Percentiles rank a stretch among this genome's conserved stretches.
Evolutionary conservation across 1,139 yeast species (phyloP).

Genomic region (Candida tetrigidarum): DNA sequence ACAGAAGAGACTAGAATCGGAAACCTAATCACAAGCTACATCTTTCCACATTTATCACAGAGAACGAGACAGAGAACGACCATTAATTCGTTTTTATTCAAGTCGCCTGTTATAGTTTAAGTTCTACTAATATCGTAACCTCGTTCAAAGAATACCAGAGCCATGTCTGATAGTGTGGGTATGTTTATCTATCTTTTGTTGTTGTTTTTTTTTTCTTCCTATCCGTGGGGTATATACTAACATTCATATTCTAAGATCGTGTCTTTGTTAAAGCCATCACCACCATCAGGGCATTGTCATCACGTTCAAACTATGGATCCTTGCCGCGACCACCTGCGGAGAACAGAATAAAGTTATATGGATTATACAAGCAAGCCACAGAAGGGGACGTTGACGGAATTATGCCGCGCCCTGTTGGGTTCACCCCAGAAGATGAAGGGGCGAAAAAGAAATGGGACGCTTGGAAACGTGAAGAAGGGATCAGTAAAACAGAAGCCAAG

Average conservation of each 20-base stretch:
- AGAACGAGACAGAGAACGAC: background rate
- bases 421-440: constrained; percentile 63
- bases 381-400: constrained; percentile 80
- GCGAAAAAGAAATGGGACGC: constrained; percentile 84
- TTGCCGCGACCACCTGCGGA: constrained; percentile 83
- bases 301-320: constrained; percentile 69
- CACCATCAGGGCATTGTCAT: constrained; percentile 74
- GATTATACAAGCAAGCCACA: constrained; percentile 86
- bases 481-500: constrained; percentile 75
- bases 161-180: constrained; percentile 21
- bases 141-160: too few relatives aligned
- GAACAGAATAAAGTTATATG: constrained; percentile 70
- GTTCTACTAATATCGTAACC: too few relatives aligned
- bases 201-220: background rate
- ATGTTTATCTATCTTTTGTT: constrained; percentile 11
- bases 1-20: background rate
- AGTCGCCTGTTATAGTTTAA: too few relatives aligned
- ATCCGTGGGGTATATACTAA: background rate
- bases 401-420: constrained; percentile 68
- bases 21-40: background rate
- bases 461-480: constrained; percentile 78
- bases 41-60: too few relatives aligned
- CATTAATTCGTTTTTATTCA: too few relatives aligned
- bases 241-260: constrained; percentile 50
- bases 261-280: constrained; percentile 82